Percentiles rank a stretch among this genome's conserved stretches.
Conservation (phyloP, 1,284 basidiomycete species). For the Ganoderma meredithae region DNA sequence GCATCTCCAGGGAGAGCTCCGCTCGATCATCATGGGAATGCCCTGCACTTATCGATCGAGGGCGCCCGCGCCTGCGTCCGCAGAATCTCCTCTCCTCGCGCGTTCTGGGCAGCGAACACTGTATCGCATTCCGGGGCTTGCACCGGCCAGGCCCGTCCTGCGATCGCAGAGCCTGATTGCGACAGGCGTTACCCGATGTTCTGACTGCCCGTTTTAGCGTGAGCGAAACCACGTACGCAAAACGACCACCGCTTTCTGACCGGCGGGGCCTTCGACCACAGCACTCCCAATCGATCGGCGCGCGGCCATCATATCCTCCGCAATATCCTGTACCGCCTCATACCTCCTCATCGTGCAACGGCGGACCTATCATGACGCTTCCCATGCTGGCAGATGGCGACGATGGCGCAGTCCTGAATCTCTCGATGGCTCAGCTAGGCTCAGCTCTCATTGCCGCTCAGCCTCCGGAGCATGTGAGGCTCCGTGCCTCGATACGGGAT, state of each 20-base stretch:
- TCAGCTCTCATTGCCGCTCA: background rate
- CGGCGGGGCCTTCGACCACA: slow-evolving; percentile 1
- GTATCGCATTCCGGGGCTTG: slow-evolving; percentile 27
- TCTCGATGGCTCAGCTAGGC: background rate
- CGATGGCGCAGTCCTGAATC: background rate
- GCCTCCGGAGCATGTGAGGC: background rate
- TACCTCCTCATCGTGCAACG: slow-evolving; percentile 1
- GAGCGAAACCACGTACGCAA: slow-evolving; percentile 1
- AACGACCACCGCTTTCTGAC: slow-evolving; percentile 4
- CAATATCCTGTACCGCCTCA: background rate
- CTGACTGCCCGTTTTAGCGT: background rate
- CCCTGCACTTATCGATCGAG: slow-evolving; percentile 15
- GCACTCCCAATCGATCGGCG: slow-evolving; percentile 1
- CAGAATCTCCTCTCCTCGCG: slow-evolving; percentile 15
- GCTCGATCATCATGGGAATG: slow-evolving; percentile 25
- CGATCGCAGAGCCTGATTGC: background rate
- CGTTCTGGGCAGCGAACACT: slow-evolving; percentile 15
- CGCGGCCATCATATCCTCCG: background rate
- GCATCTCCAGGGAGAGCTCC: slow-evolving; percentile 14
- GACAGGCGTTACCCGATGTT: background rate
- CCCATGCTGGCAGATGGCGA: background rate
- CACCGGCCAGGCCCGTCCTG: slow-evolving; percentile 7
- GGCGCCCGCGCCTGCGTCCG: slow-evolving; percentile 16
- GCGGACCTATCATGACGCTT: background rate
- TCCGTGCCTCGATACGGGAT: slow-evolving; percentile 6